A percentile compares a stretch with the other conserved stretches of the same genome.
Evolutionary conservation across 2,329 filamentous ascomycete genomes (phyloP).

Genomic region (Claviceps citrina): DNA sequence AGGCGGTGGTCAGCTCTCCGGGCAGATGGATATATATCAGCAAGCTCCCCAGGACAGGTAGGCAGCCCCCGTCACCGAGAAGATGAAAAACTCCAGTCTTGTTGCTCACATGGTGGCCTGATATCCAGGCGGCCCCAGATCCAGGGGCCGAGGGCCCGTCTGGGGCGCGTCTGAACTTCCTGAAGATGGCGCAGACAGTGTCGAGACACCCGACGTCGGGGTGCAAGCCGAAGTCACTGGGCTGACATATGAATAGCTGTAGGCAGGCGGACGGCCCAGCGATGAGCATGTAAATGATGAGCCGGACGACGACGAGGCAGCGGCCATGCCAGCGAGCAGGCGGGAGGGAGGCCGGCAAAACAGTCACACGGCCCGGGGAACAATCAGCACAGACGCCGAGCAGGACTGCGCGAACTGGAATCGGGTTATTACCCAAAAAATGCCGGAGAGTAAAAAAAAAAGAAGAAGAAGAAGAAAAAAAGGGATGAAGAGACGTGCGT

Average conservation of each 20-base stretch:
- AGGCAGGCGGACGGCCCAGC: slow-evolving; percentile 25
- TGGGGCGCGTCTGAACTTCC: slow-evolving; percentile 19
- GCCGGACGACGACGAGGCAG: slow-evolving; percentile 28
- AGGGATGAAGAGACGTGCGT: neutral
- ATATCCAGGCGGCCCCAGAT: slow-evolving; percentile 37
- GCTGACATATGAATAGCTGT: slow-evolving; percentile 26
- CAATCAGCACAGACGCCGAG: neutral
- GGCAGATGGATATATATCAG: too few species aligned
- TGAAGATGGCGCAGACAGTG: slow-evolving; percentile 28
- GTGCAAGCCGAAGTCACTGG: slow-evolving; percentile 31
- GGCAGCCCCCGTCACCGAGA: neutral
- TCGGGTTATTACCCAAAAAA: slow-evolving; percentile 1
- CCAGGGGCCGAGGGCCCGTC: slow-evolving; percentile 28
- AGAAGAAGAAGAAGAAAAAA: neutral
- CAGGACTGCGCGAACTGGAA: neutral
- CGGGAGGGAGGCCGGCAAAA: neutral
- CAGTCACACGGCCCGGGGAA: neutral
- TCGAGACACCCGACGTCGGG: slow-evolving; percentile 27
- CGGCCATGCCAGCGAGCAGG: slow-evolving; percentile 18
- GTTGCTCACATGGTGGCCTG: slow-evolving; percentile 35
- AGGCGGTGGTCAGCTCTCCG: slow-evolving; percentile 10
- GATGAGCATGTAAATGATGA: slow-evolving; percentile 34
- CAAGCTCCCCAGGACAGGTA: too few species aligned
- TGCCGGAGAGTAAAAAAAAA: neutral
- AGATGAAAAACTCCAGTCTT: neutral